phyloP scores from a whole-genome alignment of 345 rosid genomes.

The Gossypium arboreum region DNA sequence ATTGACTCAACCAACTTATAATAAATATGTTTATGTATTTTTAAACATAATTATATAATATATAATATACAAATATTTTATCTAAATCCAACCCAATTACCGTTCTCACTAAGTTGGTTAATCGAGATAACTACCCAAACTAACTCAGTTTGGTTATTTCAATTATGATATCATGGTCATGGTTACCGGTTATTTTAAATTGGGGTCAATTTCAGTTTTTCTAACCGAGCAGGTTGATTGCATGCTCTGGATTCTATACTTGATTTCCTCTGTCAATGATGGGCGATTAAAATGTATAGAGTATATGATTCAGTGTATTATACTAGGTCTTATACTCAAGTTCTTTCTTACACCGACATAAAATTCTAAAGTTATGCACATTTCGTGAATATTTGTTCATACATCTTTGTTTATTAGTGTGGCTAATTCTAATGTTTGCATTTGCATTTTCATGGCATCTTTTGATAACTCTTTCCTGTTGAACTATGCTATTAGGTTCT shows the following conservation, averaged over 20 bases:
- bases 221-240: too few relatives aligned
- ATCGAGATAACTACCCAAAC: too few relatives aligned
- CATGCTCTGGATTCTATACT: neutral
- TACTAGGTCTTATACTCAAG: neutral
- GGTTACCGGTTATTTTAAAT: too few relatives aligned
- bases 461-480: slow-evolving; percentile 1
- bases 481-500: slow-evolving; percentile 45
- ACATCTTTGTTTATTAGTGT: neutral
- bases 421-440: neutral
- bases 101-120: too few relatives aligned
- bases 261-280: neutral
- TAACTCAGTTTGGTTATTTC: too few relatives aligned
- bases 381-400: neutral
- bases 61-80: too few relatives aligned
- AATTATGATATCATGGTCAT: too few relatives aligned
- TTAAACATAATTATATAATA: too few relatives aligned
- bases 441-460: neutral
- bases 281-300: neutral
- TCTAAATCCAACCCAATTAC: too few relatives aligned
- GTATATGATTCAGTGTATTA: neutral
- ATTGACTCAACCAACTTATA: too few relatives aligned
- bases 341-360: neutral
- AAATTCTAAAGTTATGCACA: neutral
- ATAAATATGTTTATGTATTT: too few relatives aligned
- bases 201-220: too few relatives aligned